phyloP scores from a whole-genome alignment of 2,329 filamentous ascomycete species.

The Talaromyces sp. region DNA sequence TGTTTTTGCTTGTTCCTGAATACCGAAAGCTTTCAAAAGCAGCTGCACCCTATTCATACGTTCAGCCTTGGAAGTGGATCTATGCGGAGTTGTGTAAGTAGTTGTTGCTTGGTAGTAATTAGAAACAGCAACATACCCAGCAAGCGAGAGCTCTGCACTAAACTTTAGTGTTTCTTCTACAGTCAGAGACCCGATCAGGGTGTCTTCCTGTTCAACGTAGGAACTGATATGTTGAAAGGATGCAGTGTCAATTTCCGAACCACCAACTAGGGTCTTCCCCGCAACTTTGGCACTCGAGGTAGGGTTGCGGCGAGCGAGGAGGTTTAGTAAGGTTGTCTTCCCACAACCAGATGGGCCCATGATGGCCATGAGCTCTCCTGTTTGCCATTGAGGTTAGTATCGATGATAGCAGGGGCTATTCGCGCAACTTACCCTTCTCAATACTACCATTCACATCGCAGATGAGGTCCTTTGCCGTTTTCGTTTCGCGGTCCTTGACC shows the following conservation, averaged over 20 bases:
- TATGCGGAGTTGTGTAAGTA: constrained; percentile 22
- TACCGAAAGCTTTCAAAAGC: constrained; percentile 69
- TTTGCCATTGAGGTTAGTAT: background rate
- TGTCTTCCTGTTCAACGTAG: constrained; percentile 87
- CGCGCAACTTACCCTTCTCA: constrained; percentile 51
- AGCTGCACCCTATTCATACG: constrained; percentile 61
- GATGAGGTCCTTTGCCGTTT: constrained; percentile 61
- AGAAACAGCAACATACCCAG: constrained; percentile 43
- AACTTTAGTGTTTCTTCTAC: constrained; percentile 77
- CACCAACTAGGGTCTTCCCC: constrained; percentile 62
- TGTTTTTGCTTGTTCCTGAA: constrained; percentile 65
- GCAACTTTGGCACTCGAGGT: constrained; percentile 53
- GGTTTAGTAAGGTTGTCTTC: constrained; percentile 81
- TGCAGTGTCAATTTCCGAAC: constrained; percentile 49
- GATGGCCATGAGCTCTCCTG: constrained; percentile 70
- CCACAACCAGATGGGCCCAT: constrained; percentile 75
- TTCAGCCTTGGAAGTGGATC: constrained; percentile 54
- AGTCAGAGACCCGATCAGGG: constrained; percentile 74
- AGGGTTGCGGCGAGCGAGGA: constrained; percentile 63
- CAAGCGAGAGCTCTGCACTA: constrained; percentile 64
- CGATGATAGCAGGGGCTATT: background rate
- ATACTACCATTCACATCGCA: constrained; percentile 62
- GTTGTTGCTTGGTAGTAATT: background rate
- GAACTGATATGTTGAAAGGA: constrained; percentile 64
- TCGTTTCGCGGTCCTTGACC: constrained; percentile 68